Conservation (phyloP, 129 eudicot genomes). For the Escallonia rubra region DNA sequence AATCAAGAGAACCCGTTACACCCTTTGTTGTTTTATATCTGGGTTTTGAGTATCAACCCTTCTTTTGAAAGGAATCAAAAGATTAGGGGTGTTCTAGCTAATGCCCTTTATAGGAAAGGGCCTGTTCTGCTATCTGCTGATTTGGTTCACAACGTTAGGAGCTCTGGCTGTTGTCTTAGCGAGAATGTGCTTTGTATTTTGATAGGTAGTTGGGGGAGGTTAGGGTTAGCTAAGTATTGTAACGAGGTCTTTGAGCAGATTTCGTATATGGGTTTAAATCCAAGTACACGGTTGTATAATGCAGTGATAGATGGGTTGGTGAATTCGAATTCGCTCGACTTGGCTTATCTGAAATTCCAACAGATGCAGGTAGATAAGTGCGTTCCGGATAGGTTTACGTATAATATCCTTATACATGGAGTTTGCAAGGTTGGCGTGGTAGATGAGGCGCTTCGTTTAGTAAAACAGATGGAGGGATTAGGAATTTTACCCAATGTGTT, state of each 20-base stretch:
- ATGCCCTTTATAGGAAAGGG: conserved; percentile 63
- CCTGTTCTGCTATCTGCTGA: conserved; percentile 73
- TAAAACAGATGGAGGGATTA: conserved; percentile 74
- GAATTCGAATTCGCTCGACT: conserved; percentile 81
- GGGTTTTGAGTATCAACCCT: conserved; percentile 63
- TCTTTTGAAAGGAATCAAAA: conserved; percentile 46
- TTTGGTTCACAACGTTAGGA: conserved; percentile 47
- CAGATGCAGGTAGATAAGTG: conserved; percentile 86
- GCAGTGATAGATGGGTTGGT: conserved; percentile 79
- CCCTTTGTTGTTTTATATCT: conserved; percentile 60
- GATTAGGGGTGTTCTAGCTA: conserved; percentile 47
- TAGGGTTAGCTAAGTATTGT: conserved; percentile 87
- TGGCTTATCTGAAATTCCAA: conserved; percentile 89
- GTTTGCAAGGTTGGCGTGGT: conserved; percentile 89
- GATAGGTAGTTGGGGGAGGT: conserved; percentile 89
- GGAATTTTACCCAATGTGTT: conserved; percentile 71
- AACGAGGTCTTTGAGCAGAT: conserved; percentile 77
- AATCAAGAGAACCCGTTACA: conserved; percentile 72
- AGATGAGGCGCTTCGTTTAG: conserved; percentile 74
- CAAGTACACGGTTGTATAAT: conserved; percentile 79
- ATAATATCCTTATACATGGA: conserved; percentile 86
- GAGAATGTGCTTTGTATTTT: conserved; percentile 70
- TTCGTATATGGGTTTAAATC: conserved; percentile 61
- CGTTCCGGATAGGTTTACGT: conserved; percentile 80
- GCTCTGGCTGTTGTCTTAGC: conserved; percentile 47